Percentiles rank a stretch among this genome's conserved stretches.
Conservation (phyloP, 2,329 filamentous ascomycete species). For the Bipolaris cookei region DNA sequence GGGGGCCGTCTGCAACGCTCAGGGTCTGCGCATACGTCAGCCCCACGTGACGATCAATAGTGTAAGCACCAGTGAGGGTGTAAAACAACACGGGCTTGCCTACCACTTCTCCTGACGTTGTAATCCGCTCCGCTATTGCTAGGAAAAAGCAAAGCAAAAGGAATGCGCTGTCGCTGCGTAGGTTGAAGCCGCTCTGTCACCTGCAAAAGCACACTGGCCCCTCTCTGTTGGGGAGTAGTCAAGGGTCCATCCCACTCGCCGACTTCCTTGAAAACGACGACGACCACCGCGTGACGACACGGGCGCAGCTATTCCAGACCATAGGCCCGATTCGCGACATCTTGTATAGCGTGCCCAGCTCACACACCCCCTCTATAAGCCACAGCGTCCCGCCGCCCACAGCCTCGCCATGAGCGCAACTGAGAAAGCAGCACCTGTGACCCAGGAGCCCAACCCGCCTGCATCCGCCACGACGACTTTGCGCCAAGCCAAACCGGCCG, state of each 20-base stretch:
- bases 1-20: slow-evolving; percentile 4
- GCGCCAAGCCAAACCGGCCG: slow-evolving; percentile 31
- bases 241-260: slow-evolving; percentile 24
- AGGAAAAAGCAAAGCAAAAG: neutral
- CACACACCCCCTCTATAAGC: slow-evolving; percentile 1
- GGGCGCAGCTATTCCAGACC: slow-evolving; percentile 5
- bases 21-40: slow-evolving; percentile 18
- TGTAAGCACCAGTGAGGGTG: slow-evolving; percentile 5
- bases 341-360: slow-evolving; percentile 1
- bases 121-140: neutral
- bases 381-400: neutral
- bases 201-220: neutral
- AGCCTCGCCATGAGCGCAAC: slow-evolving; percentile 16
- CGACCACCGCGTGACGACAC: slow-evolving; percentile 19
- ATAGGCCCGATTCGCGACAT: slow-evolving; percentile 18
- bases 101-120: neutral
- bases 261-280: slow-evolving; percentile 16
- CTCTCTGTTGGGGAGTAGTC: slow-evolving; percentile 3
- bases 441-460: slow-evolving; percentile 18
- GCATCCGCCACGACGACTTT: slow-evolving; percentile 26
- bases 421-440: slow-evolving; percentile 9
- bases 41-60: slow-evolving; percentile 16
- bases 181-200: neutral
- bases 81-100: slow-evolving; percentile 4
- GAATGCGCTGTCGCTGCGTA: neutral